Conservation (phyloP, 352 stramenopile genomes). For the Saprolegnia diclina region DNA sequence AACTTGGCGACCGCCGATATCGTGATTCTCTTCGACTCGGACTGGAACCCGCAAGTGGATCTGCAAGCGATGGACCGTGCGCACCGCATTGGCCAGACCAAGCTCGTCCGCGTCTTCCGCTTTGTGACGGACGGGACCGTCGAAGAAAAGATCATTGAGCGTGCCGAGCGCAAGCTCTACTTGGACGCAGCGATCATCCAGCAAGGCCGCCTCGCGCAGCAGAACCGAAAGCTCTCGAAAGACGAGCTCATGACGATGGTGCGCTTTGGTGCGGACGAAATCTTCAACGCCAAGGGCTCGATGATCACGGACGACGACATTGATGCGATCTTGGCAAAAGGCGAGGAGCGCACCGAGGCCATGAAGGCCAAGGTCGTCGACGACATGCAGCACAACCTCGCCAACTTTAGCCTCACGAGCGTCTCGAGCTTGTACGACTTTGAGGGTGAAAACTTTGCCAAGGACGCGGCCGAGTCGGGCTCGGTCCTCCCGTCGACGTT, state of each 20-base stretch:
- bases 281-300: constrained; percentile 81
- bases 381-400: constrained; percentile 94
- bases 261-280: constrained; percentile 82
- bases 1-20: constrained; percentile 99
- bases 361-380: constrained; percentile 84
- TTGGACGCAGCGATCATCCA: constrained; percentile 99
- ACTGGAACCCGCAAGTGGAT: constrained; percentile 99
- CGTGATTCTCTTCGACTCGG: constrained; percentile 97
- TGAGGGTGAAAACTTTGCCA: constrained; percentile 85
- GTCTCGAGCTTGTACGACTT: constrained; percentile 86
- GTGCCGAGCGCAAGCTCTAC: constrained; percentile 97
- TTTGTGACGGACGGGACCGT: constrained; percentile 97
- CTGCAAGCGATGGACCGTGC: constrained; percentile 98
- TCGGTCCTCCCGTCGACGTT: constrained; percentile 86
- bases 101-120: constrained; percentile 97
- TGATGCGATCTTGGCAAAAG: constrained; percentile 86
- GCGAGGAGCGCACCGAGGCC: constrained; percentile 84
- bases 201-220: constrained; percentile 93
- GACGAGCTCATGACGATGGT: constrained; percentile 98
- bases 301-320: constrained; percentile 92
- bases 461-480: constrained; percentile 57
- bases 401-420: constrained; percentile 89
- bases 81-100: constrained; percentile 98
- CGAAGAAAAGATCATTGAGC: constrained; percentile 98
- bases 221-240: constrained; percentile 91